These are phyloP conservation scores for Botryosphaeria dothidea DNA, from an alignment of 2,329 filamentous ascomycete genomes.

Conservation along the genomic window DNA sequence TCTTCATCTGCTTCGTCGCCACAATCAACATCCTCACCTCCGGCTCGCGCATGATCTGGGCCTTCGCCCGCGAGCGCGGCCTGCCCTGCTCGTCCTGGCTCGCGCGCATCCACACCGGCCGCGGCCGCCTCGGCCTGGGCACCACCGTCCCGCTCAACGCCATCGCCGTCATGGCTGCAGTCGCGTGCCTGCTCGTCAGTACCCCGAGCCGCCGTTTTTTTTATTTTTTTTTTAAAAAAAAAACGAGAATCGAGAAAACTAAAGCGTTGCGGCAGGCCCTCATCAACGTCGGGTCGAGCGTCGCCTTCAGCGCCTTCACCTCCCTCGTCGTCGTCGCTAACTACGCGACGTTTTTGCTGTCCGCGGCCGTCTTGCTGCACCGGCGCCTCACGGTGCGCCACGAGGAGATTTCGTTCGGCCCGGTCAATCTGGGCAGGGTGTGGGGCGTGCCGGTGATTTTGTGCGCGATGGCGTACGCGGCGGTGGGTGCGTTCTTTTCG, in stretches of 20 bases:
- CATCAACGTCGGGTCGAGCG: slow-evolving; percentile 54
- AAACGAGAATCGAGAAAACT: too few relatives aligned
- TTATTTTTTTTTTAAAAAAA: too few relatives aligned
- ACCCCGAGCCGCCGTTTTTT: too few relatives aligned
- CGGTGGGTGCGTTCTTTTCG: slow-evolving; percentile 31
- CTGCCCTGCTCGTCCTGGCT: slow-evolving; percentile 39
- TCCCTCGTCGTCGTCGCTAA: slow-evolving; percentile 6
- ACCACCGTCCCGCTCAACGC: slow-evolving; percentile 30
- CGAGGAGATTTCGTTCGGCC: slow-evolving; percentile 19
- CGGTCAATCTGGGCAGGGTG: slow-evolving; percentile 14
- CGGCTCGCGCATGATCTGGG: slow-evolving; percentile 44
- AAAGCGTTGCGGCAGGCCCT: too few relatives aligned
- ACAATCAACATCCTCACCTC: slow-evolving; percentile 41
- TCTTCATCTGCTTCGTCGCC: slow-evolving; percentile 42
- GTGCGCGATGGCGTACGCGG: slow-evolving; percentile 27
- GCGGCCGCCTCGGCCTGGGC: slow-evolving; percentile 50
- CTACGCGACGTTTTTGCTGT: background rate
- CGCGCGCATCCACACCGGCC: slow-evolving; percentile 35
- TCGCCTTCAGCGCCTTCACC: background rate
- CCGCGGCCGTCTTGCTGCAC: slow-evolving; percentile 22
- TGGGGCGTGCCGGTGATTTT: slow-evolving; percentile 28
- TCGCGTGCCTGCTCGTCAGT: slow-evolving; percentile 43
- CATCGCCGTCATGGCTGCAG: slow-evolving; percentile 26
- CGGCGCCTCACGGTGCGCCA: background rate
- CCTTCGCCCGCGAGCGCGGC: slow-evolving; percentile 46